These are phyloP conservation scores for Mortierella sp. DNA, from an alignment of 371 early-diverging fungal genomes.

Conservation along the genomic window DNA sequence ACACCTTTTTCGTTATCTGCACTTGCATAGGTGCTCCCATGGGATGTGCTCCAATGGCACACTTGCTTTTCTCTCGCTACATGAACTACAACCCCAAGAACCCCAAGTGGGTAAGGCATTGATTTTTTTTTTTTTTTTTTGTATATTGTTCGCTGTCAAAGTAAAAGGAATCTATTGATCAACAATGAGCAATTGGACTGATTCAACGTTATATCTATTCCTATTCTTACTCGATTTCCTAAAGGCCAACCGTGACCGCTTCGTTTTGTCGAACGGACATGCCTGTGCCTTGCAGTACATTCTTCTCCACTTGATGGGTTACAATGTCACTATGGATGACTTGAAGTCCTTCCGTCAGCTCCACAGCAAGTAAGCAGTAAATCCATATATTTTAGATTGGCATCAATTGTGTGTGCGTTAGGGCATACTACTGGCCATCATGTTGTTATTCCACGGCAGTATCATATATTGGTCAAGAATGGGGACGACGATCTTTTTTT, in stretches of 20 bases:
- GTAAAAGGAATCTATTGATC: background rate
- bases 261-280: slow-evolving; percentile 99
- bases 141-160: too few species aligned
- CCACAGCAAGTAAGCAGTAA: slow-evolving; percentile 74
- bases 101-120: slow-evolving; percentile 79
- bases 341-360: slow-evolving; percentile 95
- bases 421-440: too few species aligned
- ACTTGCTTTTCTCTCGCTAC: slow-evolving; percentile 90
- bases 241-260: slow-evolving; percentile 85
- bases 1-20: too few species aligned
- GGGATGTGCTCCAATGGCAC: slow-evolving; percentile 97
- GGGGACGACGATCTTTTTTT: background rate
- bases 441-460: too few species aligned
- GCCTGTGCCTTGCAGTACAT: slow-evolving; percentile 97
- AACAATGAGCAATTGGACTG: slow-evolving; percentile 65
- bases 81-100: slow-evolving; percentile 90
- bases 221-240: too few species aligned
- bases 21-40: slow-evolving; percentile 88
- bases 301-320: slow-evolving; percentile 92
- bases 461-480: too few species aligned
- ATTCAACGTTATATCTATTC: too few species aligned
- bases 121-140: too few species aligned
- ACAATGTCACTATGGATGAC: slow-evolving; percentile 92
- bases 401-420: too few species aligned
- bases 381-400: too few species aligned